These are phyloP conservation scores for Candida michaelii DNA, from an alignment of 805 yeast genomes.

Conservation along the genomic window DNA sequence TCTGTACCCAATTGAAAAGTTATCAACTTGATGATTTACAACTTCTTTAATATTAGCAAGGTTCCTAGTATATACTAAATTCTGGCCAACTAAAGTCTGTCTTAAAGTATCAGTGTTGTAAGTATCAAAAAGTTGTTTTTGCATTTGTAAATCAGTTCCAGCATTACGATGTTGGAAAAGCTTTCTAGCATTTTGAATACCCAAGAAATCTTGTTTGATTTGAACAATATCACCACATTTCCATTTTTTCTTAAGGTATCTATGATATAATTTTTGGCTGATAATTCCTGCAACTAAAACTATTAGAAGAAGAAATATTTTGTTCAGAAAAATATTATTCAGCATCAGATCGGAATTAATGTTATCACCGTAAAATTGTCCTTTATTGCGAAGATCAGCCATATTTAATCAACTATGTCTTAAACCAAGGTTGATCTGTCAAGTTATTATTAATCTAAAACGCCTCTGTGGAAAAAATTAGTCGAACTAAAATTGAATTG, in stretches of 20 bases:
- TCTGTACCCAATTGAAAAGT: constrained; percentile 33
- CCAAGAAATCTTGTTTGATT: constrained; percentile 14
- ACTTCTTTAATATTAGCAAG: constrained; percentile 38
- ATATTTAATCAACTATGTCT: no score
- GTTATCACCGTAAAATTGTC: no score
- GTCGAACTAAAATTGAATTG: not conserved
- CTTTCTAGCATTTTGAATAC: constrained; percentile 10
- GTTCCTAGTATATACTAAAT: constrained; percentile 29
- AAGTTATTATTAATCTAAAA: no score
- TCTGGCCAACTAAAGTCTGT: constrained; percentile 18
- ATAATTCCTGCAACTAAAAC: not conserved
- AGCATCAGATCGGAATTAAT: no score
- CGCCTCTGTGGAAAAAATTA: no score
- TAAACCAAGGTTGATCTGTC: no score
- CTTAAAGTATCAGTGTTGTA: constrained; percentile 19
- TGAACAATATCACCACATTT: constrained; percentile 8
- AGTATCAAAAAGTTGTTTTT: constrained; percentile 8
- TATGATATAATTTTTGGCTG: constrained; percentile 1
- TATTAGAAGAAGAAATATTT: not conserved
- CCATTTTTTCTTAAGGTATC: constrained; percentile 7
- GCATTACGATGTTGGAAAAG: constrained; percentile 11
- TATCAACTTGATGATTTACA: constrained; percentile 36
- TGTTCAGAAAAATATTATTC: not conserved
- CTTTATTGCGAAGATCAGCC: no score
- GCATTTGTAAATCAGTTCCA: constrained; percentile 13